Base-by-base conservation (phyloP, 345 rosid genomes). In the Conringia planisiliqua region DNA sequence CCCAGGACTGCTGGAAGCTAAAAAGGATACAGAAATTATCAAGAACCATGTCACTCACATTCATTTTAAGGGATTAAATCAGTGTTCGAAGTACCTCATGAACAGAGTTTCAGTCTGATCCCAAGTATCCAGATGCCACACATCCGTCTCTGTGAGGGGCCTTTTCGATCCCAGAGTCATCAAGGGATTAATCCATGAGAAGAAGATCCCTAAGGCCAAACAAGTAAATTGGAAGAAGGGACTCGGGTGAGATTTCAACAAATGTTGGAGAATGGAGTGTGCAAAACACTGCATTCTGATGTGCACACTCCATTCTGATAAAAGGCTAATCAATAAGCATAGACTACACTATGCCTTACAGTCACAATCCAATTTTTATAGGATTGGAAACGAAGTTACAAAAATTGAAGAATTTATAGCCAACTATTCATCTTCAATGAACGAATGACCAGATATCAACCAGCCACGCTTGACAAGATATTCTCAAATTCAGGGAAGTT, bases 1-100 rank as follows among this genome's bases (percentile, higher is more conserved):
- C 90, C 99, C 99, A 95, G 68, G 91, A 90, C 55, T 81, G 82
- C 86, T 89, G 96, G 78, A 95, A 95, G 80, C 98, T 95, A 81
- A 60, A 78, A 35, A 74, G 58, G 74, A 57, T 75, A 67, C 71
- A 78, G 50, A 81, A 77, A 38, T 50, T 30, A 44, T 50, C 5
- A 72, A 14, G 27, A 68, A 59, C 46, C 40, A 61, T 39, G 62
- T 35, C 17, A 72, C 10, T 20, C 64, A 36, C 36, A 66, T 67
- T 66, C 67, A 54, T 18, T 58, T 55, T 10, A 20, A 63, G 60
- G 71, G 46, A 48, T 73, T 27, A 10, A 61, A 63, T 26, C 6
- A 71, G 36, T 52, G 66, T 22, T 66, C 66, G 38, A 44, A 78
- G 78, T 56, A 95, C 99, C 73, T 84, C 44, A 24, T 81, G 73